Evolutionary conservation across 2,329 filamentous ascomycete genomes (phyloP).

Genomic region (Colletotrichum eremochloae): DNA sequence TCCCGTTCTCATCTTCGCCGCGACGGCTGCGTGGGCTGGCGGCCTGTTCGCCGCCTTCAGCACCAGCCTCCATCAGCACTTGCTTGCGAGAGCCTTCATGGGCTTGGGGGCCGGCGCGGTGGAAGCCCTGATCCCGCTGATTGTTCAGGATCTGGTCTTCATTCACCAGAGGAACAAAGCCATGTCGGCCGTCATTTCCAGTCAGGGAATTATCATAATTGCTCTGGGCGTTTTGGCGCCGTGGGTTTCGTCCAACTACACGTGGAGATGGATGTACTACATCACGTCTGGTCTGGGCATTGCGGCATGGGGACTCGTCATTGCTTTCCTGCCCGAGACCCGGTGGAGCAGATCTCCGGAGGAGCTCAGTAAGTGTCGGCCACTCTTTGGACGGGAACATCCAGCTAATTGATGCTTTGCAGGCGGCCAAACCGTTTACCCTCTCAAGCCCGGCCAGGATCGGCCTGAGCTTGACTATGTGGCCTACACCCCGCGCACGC

Average conservation of each 20-base stretch:
- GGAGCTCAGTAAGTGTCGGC: slow-evolving; percentile 45
- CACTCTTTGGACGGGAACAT: accelerated
- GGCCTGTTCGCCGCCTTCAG: slow-evolving; percentile 53
- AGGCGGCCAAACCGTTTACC: slow-evolving; percentile 42
- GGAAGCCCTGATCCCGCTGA: slow-evolving; percentile 53
- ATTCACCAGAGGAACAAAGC: slow-evolving; percentile 54
- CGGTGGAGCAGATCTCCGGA: slow-evolving; percentile 49
- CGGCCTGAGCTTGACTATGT: slow-evolving; percentile 48
- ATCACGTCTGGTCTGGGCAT: slow-evolving; percentile 49
- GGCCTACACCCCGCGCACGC: slow-evolving; percentile 46
- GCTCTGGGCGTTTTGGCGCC: slow-evolving; percentile 48
- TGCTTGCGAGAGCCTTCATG: slow-evolving; percentile 50
- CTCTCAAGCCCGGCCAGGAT: slow-evolving; percentile 46
- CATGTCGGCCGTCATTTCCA: slow-evolving; percentile 49
- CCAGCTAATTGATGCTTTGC: neutral
- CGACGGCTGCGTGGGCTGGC: slow-evolving; percentile 50
- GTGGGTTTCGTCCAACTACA: slow-evolving; percentile 48
- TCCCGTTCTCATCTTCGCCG: slow-evolving; percentile 51
- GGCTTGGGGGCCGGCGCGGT: slow-evolving; percentile 53
- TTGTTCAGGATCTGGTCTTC: slow-evolving; percentile 55
- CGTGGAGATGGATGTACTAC: slow-evolving; percentile 54
- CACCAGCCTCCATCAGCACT: slow-evolving; percentile 47
- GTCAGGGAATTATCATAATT: slow-evolving; percentile 49
- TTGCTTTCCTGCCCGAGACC: slow-evolving; percentile 53
- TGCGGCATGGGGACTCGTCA: slow-evolving; percentile 50